Evolutionary conservation across 1,139 yeast genomes (phyloP), one percentile per base, ranked within the genome.

Genomic region (Sugiyamaella paludigena): DNA sequence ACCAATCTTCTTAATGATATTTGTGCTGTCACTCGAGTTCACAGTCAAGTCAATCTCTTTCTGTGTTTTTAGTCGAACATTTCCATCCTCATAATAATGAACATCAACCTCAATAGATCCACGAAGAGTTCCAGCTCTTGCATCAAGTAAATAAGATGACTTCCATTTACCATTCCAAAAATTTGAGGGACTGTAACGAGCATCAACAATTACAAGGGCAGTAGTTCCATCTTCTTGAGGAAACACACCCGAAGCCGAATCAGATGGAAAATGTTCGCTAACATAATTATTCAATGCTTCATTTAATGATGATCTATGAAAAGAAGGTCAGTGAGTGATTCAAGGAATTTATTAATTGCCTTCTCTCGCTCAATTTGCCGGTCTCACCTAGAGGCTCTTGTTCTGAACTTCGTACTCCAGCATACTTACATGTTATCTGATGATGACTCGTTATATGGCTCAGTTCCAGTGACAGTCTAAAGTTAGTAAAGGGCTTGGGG

Each of bases 21-120:
- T 51, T 1, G 65, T 66, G 10, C 57, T 50, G 16, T 52, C 55
- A n/a, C 50, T 47, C 12, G 59, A 51, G 16, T 47, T 43, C 10
- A 66, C 62, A 2, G 65, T 62, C 6, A 58, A 43, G 32, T 63
- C 64, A 1, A 77, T 61, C n/a, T 65, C 63, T 47, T 80, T 78
- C 8, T 68, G 67, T 27, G 84, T 79, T 56, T 79, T 81, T 59
- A 92, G 77, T 45, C 94, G 76, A 16, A 92, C 98, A 62, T 92
- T 92, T 29, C 98, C 98, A 59, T 92, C 98, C 69, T 92, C 98
- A 65, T 79, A 92, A 68, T 91, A 92, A 67, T 92, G 98, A 40
- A 91, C 85, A 57, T 87, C 92, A 36, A 89, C 77, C 35, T 69
- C 68, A 31, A 88, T 74, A 11, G 66, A 62, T 5, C 95, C 96